Base-by-base conservation (phyloP, 139 green algal genomes). In the Spirogloea muscicola region DNA sequence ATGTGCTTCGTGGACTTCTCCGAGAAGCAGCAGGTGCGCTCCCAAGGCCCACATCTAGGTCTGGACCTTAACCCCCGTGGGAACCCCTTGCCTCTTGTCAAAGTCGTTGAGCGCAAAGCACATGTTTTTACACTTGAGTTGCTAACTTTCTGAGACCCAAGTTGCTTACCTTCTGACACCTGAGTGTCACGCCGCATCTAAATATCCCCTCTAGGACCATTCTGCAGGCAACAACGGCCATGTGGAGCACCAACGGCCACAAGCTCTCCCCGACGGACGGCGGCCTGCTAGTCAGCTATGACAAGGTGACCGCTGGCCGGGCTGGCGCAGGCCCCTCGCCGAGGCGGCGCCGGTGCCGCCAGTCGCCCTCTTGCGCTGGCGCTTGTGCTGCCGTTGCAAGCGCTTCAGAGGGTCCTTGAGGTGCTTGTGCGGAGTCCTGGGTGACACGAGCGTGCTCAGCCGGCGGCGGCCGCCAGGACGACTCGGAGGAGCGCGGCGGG, bases 1-100 rank as follows among this genome's bases (percentile, higher is more conserved):
- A 79, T 79, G 71, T 78, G 63, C 29, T 79, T 79, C 10, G 71
- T 79, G 29, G 71, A 79, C 60, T 79, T 79, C 34, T 36, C 44
- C n/a, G 41, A 73, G 40, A 79, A 79, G 64, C 71, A 79, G 65
- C 71, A 76, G 60, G 68, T 76, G 38, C 38, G 64, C n/a, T n/a
- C n/a, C 10, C 0, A 18, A 2, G 18, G 46, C 34, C 21, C 21
- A 55, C 46, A 16, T 18, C 27, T 64, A 21, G 29, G 16, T 33
- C 13, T 16, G 16, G 55, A 64, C 13, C 27, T 36, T 13, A 39
- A 33, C 16, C 10, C 16, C 10, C 27, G 55, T 13, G 27, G 29
- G 31, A n/a, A n/a, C n/a, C n/a, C n/a, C n/a, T n/a, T n/a, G n/a
- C n/a, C n/a, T n/a, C n/a, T n/a, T n/a, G n/a, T n/a, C n/a, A n/a